phyloP scores from a whole-genome alignment of 148 eudicot species.

The Rhododendron molle region DNA sequence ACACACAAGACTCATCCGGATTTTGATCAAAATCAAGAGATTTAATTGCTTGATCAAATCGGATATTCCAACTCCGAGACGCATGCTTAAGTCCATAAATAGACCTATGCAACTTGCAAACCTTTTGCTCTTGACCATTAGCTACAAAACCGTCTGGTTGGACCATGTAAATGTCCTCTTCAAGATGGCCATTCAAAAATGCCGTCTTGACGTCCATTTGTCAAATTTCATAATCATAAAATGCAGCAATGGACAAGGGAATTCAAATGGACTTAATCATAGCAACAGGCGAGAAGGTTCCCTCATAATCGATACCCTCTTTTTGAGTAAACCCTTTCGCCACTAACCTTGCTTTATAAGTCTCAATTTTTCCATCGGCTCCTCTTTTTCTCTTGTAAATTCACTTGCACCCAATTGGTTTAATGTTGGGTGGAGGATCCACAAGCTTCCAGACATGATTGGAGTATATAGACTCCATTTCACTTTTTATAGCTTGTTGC shows the following conservation, averaged over 20 bases:
- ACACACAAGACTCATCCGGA: background rate
- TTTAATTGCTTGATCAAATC: background rate
- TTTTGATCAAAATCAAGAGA: background rate
- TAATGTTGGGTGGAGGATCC: background rate
- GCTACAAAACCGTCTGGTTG: background rate
- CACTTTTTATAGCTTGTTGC: no score
- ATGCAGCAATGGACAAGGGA: background rate
- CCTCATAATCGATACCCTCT: no score
- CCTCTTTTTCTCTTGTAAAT: background rate
- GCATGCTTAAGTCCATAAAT: background rate
- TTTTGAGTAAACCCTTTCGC: no score
- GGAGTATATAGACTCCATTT: no score
- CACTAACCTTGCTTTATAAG: background rate
- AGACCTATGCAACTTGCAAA: background rate
- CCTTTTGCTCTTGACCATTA: background rate
- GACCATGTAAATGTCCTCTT: background rate
- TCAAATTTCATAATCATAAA: background rate
- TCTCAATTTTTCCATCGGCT: background rate
- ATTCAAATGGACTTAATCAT: no score
- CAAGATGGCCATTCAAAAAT: background rate
- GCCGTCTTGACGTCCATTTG: background rate
- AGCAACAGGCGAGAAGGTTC: no score
- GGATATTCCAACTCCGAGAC: background rate
- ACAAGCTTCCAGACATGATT: background rate
- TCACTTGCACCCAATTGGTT: background rate